Evolutionary conservation across 1,284 basidiomycete species (phyloP), one percentile per base, ranked within the genome.

Genomic region (Boletellus sp.): DNA sequence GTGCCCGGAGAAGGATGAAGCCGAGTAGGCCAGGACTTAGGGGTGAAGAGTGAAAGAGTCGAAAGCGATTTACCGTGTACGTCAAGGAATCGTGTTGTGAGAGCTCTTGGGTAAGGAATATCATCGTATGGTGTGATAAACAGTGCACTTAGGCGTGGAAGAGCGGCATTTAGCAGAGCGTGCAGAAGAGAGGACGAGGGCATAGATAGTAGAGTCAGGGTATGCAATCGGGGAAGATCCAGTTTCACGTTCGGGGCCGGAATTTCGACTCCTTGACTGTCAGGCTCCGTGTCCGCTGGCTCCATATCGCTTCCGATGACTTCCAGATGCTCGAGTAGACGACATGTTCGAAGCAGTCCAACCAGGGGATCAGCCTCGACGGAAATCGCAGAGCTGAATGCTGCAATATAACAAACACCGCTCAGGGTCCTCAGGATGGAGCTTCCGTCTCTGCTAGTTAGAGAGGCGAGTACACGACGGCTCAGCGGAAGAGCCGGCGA

Each of bases 91-190:
- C 71, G 72, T 1, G 81, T 77, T 8, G 81, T 77, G 26, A 83
- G 74, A 1, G 86, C 79, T 13, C 68, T 64, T 13, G 83, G 80
- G 53, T 74, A 80, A 30, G 78, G 78, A 13, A 82, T 61, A 56
- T 87, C 85, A 52, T 85, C 78, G 63, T 85, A 90, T 4, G 86
- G 83, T 1, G 89, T 89, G 42, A 93, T 66, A n/a, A 81, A 82
- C 19, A 93, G 72, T 58, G 83, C 82, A n/a, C 67, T 73, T 35
- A 93, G 71, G 1, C 75, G 68, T 0, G 89, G 90, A 4, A 93
- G 79, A 0, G 80, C 66, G 0, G 86, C 79, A 28, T 73, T 64
- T 11, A 87, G 71, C 19, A 94, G 73, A 3, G 80, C 74, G 24
- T 78, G 69, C 59, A 92, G 73, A 24, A 91, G 71, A 15, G 82